Conservation (phyloP, 495 filamentous ascomycete genomes). For the Podospora pseudoanserina region DNA sequence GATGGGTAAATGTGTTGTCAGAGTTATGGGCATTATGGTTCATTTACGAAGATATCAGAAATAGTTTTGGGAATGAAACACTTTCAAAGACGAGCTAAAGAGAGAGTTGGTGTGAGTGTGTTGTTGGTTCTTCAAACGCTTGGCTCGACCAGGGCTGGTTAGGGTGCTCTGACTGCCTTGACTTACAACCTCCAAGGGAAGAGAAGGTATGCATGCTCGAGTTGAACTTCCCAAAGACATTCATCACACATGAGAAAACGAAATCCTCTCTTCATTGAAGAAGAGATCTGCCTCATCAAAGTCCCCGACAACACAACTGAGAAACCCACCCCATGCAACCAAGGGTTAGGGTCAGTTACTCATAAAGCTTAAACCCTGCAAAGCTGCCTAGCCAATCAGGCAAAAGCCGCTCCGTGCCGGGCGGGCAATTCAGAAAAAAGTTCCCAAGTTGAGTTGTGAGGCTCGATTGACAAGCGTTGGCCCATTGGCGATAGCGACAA, state of each 20-base stretch:
- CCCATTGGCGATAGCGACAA: constrained; percentile 14
- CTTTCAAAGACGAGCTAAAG: neutral
- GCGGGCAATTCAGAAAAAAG: constrained; percentile 14
- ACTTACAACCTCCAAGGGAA: neutral
- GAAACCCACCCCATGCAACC: no score
- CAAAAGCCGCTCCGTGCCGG: neutral
- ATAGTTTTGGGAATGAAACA: neutral
- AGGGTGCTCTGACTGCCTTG: neutral
- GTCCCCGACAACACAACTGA: no score
- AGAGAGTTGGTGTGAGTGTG: neutral
- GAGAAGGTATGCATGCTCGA: neutral
- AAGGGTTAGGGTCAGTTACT: constrained; percentile 17
- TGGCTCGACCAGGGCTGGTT: neutral
- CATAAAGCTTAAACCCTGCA: constrained; percentile 23
- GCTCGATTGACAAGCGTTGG: neutral
- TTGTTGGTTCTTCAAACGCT: neutral
- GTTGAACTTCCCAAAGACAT: no score
- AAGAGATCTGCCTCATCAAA: no score
- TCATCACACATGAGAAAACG: no score
- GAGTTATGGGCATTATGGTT: neutral
- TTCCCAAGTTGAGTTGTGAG: constrained; percentile 7
- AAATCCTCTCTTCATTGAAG: no score
- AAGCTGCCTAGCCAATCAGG: constrained; percentile 11
- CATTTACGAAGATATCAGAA: neutral
- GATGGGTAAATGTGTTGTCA: neutral